Base-by-base conservation (phyloP, 2,329 filamentous ascomycete species). In the Trichoderma polysporum region DNA sequence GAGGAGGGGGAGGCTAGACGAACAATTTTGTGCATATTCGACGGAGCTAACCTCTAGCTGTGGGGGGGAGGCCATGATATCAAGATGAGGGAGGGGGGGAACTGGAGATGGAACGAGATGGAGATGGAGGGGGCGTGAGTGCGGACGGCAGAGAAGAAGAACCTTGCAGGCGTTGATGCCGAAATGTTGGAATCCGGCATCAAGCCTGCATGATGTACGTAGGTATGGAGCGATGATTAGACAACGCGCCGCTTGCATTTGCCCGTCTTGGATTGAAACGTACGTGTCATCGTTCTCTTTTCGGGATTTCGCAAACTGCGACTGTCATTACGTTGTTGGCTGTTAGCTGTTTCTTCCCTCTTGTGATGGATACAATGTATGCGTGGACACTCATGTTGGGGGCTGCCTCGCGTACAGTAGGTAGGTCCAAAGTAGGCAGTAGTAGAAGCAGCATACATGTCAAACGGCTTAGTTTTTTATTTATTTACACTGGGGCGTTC, bases 101-200 rank as follows among this genome's bases (percentile, higher is more conserved):
- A 13, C 13, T 63, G 33, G 22, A 45, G 52, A 49, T 57, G 37
- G 39, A 25, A 29, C 25, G 27, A 31, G 50, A 53, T 31, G 33
- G 33, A 41, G 53, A 58, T 45, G 66, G 41, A 33, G 45, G 61
- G 66, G 60, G 41, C 35, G 45, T 52, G 41, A 49, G 8, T 15
- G 13, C 15, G 15, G 31, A 25, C 25, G 27, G 25, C 10, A 13
- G 19, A 17, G 29, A 17, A 13, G 25, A 19, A 29, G 29, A 12
- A 29, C 31, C 52, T 25, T 37, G 52, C 52, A 13, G 29, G 25
- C 47, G 27, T 17, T 57, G 62, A 57, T 58, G 62, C 52, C 53
- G 53, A 45, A 58, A 65, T 58, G 41, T 57, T 49, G 52, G 37
- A 65, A 65, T 65, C 25, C 41, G 62, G 62, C 53, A 65, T 58